A percentile compares a stretch with the other conserved stretches of the same genome.
Conservation (phyloP, 306 rosid genomes). For the Amphicarpaea edgeworthii region DNA sequence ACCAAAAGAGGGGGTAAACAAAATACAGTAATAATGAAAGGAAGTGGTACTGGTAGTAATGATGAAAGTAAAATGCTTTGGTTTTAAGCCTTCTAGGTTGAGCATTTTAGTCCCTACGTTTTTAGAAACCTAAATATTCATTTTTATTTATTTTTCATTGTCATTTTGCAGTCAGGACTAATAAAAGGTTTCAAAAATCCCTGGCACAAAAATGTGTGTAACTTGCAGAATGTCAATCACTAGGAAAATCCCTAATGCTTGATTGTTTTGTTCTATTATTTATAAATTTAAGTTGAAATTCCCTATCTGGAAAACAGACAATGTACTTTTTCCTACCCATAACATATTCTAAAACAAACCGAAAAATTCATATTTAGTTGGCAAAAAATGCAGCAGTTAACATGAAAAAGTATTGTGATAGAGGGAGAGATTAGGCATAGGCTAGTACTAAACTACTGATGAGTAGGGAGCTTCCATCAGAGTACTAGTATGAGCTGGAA, state of each 20-base stretch:
- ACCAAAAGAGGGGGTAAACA: neutral
- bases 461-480: slow-evolving; percentile 5
- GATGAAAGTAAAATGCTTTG: slow-evolving; percentile 8
- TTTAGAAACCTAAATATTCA: neutral
- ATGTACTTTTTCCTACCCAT: neutral
- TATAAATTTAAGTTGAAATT: neutral
- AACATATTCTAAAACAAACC: slow-evolving; percentile 25
- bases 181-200: neutral
- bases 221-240: neutral
- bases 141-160: neutral
- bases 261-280: slow-evolving; percentile 6
- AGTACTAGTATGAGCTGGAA: slow-evolving; percentile 36
- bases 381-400: slow-evolving; percentile 7
- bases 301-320: slow-evolving; percentile 3
- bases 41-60: neutral
- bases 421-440: slow-evolving; percentile 13
- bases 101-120: too few relatives aligned
- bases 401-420: neutral
- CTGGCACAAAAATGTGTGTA: neutral
- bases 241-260: too few relatives aligned
- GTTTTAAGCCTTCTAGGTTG: neutral
- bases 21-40: neutral
- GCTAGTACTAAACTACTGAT: neutral
- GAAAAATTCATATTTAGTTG: neutral
- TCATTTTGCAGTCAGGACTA: neutral